These are phyloP conservation scores for Hericium alpestre DNA, from an alignment of 768 basidiomycete genomes.

Conservation along the genomic window DNA sequence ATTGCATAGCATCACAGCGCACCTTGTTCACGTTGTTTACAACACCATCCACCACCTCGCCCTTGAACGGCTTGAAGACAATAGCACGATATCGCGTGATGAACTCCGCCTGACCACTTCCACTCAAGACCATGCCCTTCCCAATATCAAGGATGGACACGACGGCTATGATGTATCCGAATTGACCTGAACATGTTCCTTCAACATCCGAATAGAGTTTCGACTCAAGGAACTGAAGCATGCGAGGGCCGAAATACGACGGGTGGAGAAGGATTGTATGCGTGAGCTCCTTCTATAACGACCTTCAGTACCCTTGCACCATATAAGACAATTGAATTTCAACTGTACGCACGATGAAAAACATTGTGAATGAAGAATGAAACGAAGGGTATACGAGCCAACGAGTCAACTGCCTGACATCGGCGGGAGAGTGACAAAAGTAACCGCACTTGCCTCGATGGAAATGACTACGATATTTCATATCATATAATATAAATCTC, in stretches of 20 bases:
- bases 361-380: conserved; percentile 30
- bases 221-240: conserved; percentile 85
- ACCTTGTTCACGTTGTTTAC: conserved; percentile 96
- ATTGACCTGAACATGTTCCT: conserved; percentile 91
- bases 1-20: conserved; percentile 13
- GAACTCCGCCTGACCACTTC: conserved; percentile 94
- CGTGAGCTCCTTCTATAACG: conserved; percentile 80
- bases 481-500: too few species aligned
- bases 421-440: too few species aligned
- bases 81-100: conserved; percentile 90
- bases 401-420: too few species aligned
- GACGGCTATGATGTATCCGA: conserved; percentile 90
- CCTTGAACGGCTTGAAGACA: conserved; percentile 99
- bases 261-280: conserved; percentile 96
- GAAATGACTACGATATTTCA: too few species aligned
- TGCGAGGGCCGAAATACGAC: conserved; percentile 94
- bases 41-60: conserved; percentile 94
- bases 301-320: too few species aligned
- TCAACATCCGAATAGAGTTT: conserved; percentile 95
- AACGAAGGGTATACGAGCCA: too few species aligned
- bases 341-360: conserved; percentile 50
- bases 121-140: conserved; percentile 83
- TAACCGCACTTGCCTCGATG: too few species aligned
- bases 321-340: too few species aligned
- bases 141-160: conserved; percentile 86